Evolutionary conservation across 2,329 filamentous ascomycete species (phyloP), one percentile per base, ranked within the genome.

Genomic region (Magnaporthiopsis incrustans): DNA sequence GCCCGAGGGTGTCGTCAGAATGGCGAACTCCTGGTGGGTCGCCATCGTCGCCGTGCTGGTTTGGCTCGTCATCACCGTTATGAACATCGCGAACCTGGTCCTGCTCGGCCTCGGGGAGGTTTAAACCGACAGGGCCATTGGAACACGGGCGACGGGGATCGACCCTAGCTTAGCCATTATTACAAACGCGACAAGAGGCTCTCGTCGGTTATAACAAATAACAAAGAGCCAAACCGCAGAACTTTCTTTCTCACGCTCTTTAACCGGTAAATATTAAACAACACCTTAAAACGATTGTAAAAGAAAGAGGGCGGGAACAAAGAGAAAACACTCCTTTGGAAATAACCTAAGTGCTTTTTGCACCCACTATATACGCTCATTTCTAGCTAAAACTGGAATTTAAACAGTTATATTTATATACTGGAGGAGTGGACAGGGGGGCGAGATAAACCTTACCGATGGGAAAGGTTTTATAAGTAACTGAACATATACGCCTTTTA

Each of bases 81-180:
- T 94, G 88, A 93, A 94, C 72, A 80, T 92, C n/a, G 88, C 90
- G 0, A 83, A 91, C 66, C 72, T 93, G 68, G 90, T 91, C 3
- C 73, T 93, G 11, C 71, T 90, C 70, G 88, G 86, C 15, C 14
- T 64, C 7, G 15, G 65, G 65, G 4, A 22, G 27, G 33, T 63
- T 11, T 56, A 10, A 56, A 10, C 50, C 10, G 50, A 18, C 50
- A 32, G 50, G 50, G n/a, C 50, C 50, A 56, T 56, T 56, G 10
- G 50, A 56, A 25, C 50, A 56, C 3, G 50, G 50, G 50, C 50
- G 50, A 56, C 50, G 50, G 50, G 3, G 50, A 56, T 11, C 50
- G 50, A 11, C 50, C n/a, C 50, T 56, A 56, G 50, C 50, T 56
- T 11, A 11, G n/a, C 50, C 50, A 56, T 56, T 56, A 56, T 56